A percentile compares a stretch with the other conserved stretches of the same genome.
These are phyloP conservation scores for Ziziphus jujuba DNA, from an alignment of 306 rosid genomes.

Conservation along the genomic window DNA sequence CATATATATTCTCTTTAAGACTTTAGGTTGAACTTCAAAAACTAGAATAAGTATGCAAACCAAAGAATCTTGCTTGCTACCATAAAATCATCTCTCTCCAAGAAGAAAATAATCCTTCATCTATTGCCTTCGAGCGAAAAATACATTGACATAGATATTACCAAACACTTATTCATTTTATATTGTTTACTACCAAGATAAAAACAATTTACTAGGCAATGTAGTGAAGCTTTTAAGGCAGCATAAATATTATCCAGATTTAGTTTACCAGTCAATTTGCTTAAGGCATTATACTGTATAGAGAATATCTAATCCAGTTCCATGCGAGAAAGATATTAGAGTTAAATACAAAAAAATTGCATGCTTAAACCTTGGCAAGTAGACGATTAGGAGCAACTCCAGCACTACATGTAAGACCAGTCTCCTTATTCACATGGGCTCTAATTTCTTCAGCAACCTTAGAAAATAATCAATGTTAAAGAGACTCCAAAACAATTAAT, in stretches of 20 bases:
- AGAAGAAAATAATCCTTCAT: neutral
- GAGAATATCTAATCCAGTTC: neutral
- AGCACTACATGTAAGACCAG: conserved; percentile 94
- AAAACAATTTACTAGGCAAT: neutral
- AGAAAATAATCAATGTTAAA: conserved; percentile 17
- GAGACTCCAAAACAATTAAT: conserved; percentile 16
- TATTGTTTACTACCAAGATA: neutral
- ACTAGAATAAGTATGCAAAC: neutral
- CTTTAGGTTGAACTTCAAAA: neutral
- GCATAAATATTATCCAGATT: neutral
- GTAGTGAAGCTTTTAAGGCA: neutral
- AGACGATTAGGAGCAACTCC: conserved; percentile 93
- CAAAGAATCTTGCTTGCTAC: neutral
- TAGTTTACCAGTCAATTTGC: neutral
- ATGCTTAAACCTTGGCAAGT: conserved; percentile 75
- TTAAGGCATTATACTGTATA: neutral
- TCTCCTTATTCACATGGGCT: conserved; percentile 63
- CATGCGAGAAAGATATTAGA: neutral
- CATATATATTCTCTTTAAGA: neutral
- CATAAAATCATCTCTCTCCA: neutral
- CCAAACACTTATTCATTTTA: neutral
- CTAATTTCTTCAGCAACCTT: conserved; percentile 87
- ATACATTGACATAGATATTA: too few relatives aligned
- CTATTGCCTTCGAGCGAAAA: neutral
- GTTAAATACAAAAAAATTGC: neutral